These are phyloP conservation scores for Daldinia loculata DNA, from an alignment of 495 filamentous ascomycete species.

Conservation along the genomic window DNA sequence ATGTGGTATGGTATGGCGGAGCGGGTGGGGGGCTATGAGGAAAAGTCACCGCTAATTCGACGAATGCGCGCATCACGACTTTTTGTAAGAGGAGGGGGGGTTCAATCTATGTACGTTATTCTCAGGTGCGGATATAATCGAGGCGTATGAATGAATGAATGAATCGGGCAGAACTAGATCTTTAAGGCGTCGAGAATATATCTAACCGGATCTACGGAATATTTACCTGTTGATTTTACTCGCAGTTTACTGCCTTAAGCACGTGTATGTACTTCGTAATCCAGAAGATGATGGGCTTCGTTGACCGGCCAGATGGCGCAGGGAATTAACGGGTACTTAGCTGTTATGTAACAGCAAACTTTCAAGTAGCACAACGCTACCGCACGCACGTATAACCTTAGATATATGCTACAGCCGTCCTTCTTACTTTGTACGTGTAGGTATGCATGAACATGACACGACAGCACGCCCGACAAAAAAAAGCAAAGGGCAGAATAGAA, in stretches of 20 bases:
- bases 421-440: background rate
- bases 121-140: conserved; percentile 21
- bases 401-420: conserved; percentile 1
- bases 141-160: background rate
- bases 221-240: background rate
- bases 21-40: conserved; percentile 9
- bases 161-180: background rate
- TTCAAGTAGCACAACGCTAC: conserved; percentile 10
- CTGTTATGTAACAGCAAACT: conserved; percentile 1
- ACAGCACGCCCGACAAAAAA: conserved; percentile 12
- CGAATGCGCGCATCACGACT: conserved; percentile 17
- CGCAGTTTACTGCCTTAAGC: conserved; percentile 7
- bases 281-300: too few relatives aligned
- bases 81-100: background rate
- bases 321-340: conserved; percentile 3
- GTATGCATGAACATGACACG: conserved; percentile 35
- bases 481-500: conserved; percentile 35
- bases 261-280: too few relatives aligned
- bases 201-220: too few relatives aligned
- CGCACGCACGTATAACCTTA: background rate
- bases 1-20: conserved; percentile 3
- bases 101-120: conserved; percentile 4
- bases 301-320: conserved; percentile 10
- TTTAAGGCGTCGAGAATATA: background rate
- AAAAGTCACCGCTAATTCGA: conserved; percentile 22